Evolutionary conservation across 768 basidiomycete species (phyloP).

Genomic region (Leccinum subtestaceum): DNA sequence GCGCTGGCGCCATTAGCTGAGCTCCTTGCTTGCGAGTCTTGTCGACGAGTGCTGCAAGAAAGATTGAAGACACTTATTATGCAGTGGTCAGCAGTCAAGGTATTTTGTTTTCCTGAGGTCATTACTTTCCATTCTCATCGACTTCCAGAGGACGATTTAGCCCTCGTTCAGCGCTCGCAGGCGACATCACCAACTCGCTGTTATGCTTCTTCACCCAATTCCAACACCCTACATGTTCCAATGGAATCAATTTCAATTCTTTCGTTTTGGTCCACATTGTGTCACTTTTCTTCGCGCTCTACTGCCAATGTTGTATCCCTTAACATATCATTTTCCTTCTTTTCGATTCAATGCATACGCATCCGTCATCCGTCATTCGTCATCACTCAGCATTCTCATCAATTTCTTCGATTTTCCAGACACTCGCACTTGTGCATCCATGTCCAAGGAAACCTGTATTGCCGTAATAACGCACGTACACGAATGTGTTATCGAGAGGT

Average conservation of each 20-base stretch:
- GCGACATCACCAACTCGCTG: neutral
- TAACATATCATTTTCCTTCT: neutral
- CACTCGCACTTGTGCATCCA: slow-evolving; percentile 1
- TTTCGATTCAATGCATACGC: slow-evolving; percentile 2
- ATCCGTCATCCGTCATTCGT: neutral
- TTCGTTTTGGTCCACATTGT: neutral
- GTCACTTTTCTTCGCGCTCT: slow-evolving; percentile 1
- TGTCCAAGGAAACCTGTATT: slow-evolving; percentile 10
- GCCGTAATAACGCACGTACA: slow-evolving; percentile 9
- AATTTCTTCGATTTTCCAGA: neutral
- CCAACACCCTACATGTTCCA: neutral
- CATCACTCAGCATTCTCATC: neutral
- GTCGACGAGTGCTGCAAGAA: slow-evolving; percentile 57
- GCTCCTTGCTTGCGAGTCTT: slow-evolving; percentile 68
- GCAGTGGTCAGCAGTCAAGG: slow-evolving; percentile 82
- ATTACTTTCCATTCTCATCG: slow-evolving; percentile 7
- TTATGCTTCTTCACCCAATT: slow-evolving; percentile 5
- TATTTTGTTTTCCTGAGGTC: slow-evolving; percentile 22
- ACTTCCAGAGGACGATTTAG: slow-evolving; percentile 55
- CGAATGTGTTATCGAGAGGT: slow-evolving; percentile 9
- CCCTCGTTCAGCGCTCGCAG: neutral
- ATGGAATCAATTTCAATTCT: neutral
- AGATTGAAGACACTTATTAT: slow-evolving; percentile 65
- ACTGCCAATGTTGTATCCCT: neutral
- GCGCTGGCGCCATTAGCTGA: slow-evolving; percentile 68